Base-by-base conservation (phyloP, 2,329 filamentous ascomycete species). In the Sporothrix brasiliensis region DNA sequence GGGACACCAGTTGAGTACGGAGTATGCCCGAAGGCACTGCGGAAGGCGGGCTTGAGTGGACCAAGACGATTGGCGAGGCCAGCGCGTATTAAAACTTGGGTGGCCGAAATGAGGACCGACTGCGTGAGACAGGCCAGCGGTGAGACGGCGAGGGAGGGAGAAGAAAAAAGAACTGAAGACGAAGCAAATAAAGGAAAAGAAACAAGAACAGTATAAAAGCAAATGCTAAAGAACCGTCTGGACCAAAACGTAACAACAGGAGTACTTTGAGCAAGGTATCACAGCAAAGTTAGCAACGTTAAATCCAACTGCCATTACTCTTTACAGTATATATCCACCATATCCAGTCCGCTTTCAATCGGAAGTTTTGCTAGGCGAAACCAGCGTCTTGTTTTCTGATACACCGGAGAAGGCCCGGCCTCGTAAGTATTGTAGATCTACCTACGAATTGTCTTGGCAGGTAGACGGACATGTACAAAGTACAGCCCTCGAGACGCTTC, bases 401-500 rank as follows among this genome's bases (percentile, higher is more conserved):
- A 34, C 63, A 41, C 63, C 63, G 69, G 65, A 68, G 69, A 68
- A 70, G 69, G 69, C 69, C 69, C 69, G 69, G 69, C 27, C 30
- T 41, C 56, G 56, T 19, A 7, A 39, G 14, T 54, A 21, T 13
- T 7, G 19, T 34, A 54, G 52, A 54, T 54, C 11, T 54, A 24
- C 52, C 30, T 19, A 58, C 27, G 14, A 11, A 11, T 6, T 10
- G 50, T 34, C 14, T 1, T 34, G 24, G 4, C 19, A 49, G 6
- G 16, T 49, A 49, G 34, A 34, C 34, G 3, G 34, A 34, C 34
- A 34, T 34, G 6, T 34, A 34, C 34, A 9, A 34, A 34, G 34
- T 9, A 34, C 34, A 34, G 6, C 27, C 34, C 34, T 24, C 2
- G 24, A 24, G 24, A 24, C 1, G 24, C 24, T 24, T 34, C 34